phyloP scores from a whole-genome alignment of 2,329 filamentous ascomycete species.

The Exophiala bonariae region DNA sequence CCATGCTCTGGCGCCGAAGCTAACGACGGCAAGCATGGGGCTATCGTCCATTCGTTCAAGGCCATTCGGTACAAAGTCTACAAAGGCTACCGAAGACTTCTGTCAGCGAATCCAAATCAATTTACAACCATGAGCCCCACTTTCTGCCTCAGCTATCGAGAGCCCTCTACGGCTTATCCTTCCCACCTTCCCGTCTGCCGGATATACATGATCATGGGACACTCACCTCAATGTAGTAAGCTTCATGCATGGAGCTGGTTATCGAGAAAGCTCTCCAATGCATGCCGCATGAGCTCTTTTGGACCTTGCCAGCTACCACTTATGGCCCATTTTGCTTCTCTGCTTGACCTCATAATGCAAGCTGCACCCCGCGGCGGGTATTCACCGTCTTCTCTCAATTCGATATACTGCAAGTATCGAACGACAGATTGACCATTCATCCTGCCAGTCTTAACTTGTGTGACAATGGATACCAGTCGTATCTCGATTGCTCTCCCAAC shows the following conservation, averaged over 20 bases:
- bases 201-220: conserved; percentile 22
- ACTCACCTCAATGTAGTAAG: conserved; percentile 19
- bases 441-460: no score
- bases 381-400: conserved; percentile 6
- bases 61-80: background rate
- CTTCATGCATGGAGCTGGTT: conserved; percentile 4
- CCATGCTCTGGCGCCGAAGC: no score
- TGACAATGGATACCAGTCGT: conserved; percentile 8
- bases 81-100: conserved; percentile 1
- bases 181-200: background rate
- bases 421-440: background rate
- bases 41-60: background rate
- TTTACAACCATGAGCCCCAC: conserved; percentile 1
- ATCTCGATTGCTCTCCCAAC: conserved; percentile 5
- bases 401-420: background rate
- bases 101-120: conserved; percentile 10
- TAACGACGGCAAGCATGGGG: background rate
- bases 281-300: conserved; percentile 19
- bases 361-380: conserved; percentile 15
- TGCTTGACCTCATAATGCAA: conserved; percentile 17
- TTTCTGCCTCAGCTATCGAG: conserved; percentile 9
- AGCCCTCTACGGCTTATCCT: conserved; percentile 10
- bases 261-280: conserved; percentile 8
- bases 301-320: conserved; percentile 5
- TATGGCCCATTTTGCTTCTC: no score